Conservation (phyloP, 2,329 filamentous ascomycete species). For the Penicillium aurantiogriseum region DNA sequence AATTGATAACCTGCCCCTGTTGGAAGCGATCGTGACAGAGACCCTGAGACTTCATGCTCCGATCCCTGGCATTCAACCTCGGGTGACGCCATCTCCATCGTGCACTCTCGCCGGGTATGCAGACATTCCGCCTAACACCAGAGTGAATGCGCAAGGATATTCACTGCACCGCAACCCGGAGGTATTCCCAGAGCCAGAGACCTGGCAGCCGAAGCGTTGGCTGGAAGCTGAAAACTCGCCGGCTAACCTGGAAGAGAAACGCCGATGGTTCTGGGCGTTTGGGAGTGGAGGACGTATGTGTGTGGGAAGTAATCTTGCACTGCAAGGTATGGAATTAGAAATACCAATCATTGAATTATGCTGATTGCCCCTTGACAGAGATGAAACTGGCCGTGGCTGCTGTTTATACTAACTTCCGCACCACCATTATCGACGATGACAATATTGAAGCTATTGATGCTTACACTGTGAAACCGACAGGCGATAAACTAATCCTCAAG, state of each 20-base stretch:
- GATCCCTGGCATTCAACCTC: slow-evolving; percentile 62
- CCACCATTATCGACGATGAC: slow-evolving; percentile 59
- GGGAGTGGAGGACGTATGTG: slow-evolving; percentile 52
- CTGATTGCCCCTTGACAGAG: slow-evolving; percentile 47
- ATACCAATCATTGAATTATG: not conserved
- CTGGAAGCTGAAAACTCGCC: slow-evolving; percentile 39
- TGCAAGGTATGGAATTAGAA: slow-evolving; percentile 39
- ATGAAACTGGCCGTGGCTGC: slow-evolving; percentile 70
- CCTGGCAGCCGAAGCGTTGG: slow-evolving; percentile 51
- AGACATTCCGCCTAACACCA: slow-evolving; percentile 44
- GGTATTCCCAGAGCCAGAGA: slow-evolving; percentile 50
- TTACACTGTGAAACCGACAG: slow-evolving; percentile 60
- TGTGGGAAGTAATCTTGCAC: slow-evolving; percentile 49
- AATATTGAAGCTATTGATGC: slow-evolving; percentile 65
- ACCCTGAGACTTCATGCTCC: slow-evolving; percentile 61
- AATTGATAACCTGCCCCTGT: slow-evolving; percentile 52
- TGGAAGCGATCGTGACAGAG: slow-evolving; percentile 61
- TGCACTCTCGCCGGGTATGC: slow-evolving; percentile 41
- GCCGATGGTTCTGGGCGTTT: slow-evolving; percentile 53
- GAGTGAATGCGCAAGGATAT: slow-evolving; percentile 51
- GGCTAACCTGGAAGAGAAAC: slow-evolving; percentile 43
- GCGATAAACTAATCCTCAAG: slow-evolving; percentile 58
- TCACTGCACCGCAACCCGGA: slow-evolving; percentile 52
- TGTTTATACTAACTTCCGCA: slow-evolving; percentile 68
- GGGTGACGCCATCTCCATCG: slow-evolving; percentile 47